These are phyloP conservation scores for Saccharomycopsis vini DNA, from an alignment of 805 yeast genomes.

Conservation along the genomic window DNA sequence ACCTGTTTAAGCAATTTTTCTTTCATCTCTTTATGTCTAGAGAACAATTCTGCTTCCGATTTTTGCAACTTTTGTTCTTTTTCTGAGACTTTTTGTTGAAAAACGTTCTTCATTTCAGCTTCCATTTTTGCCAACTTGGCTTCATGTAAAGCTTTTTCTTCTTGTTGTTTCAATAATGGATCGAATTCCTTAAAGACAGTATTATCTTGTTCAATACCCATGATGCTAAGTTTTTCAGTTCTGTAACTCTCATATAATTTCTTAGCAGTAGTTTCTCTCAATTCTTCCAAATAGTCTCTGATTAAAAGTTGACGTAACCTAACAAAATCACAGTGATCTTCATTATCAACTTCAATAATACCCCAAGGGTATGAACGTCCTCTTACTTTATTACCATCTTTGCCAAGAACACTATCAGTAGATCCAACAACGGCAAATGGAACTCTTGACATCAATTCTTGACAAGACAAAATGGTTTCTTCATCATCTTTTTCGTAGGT, in stretches of 20 bases:
- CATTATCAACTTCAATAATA: slow-evolving; percentile 88
- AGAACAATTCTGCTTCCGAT: slow-evolving; percentile 91
- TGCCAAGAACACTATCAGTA: slow-evolving; percentile 53
- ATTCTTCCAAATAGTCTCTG: slow-evolving; percentile 87
- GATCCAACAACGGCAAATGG: slow-evolving; percentile 97
- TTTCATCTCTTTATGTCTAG: slow-evolving; percentile 95
- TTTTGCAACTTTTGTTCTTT: slow-evolving; percentile 96
- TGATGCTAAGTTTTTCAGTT: slow-evolving; percentile 62
- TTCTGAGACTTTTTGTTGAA: slow-evolving; percentile 92
- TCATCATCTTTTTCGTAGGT: slow-evolving; percentile 77
- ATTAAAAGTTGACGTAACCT: slow-evolving; percentile 81
- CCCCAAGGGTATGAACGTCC: slow-evolving; percentile 98
- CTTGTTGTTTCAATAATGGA: slow-evolving; percentile 86
- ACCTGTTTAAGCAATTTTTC: slow-evolving; percentile 85
- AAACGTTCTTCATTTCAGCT: slow-evolving; percentile 91
- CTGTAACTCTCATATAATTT: slow-evolving; percentile 82
- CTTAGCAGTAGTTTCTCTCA: slow-evolving; percentile 75
- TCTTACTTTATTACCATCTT: slow-evolving; percentile 68
- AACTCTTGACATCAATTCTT: slow-evolving; percentile 56
- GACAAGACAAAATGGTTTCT: slow-evolving; percentile 60
- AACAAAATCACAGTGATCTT: slow-evolving; percentile 85
- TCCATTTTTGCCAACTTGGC: slow-evolving; percentile 91
- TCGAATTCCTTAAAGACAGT: slow-evolving; percentile 91
- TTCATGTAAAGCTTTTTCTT: slow-evolving; percentile 87
- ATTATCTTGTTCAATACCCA: slow-evolving; percentile 91